Evolutionary conservation across 805 yeast genomes (phyloP).

Genomic region (Candida argentea): DNA sequence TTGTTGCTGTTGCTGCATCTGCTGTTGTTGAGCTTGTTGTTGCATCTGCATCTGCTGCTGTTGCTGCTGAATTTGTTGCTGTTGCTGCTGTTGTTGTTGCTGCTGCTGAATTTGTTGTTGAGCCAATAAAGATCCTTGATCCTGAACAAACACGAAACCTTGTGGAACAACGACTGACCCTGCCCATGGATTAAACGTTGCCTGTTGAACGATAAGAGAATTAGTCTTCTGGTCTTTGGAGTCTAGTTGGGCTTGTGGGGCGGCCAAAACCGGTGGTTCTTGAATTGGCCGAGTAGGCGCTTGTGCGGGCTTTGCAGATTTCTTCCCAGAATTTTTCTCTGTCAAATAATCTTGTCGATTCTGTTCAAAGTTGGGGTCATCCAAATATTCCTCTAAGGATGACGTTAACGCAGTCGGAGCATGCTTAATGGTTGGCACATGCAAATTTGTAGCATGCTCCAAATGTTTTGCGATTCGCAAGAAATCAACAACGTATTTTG

Average conservation of each 20-base stretch:
- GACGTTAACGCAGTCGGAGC: constrained; percentile 91
- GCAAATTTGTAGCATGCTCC: constrained; percentile 77
- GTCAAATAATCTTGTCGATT: constrained; percentile 71
- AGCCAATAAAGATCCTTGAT: constrained; percentile 11
- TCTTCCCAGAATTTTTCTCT: constrained; percentile 27
- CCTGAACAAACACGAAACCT: constrained; percentile 7
- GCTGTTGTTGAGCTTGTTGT: constrained; percentile 16
- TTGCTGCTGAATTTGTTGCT: constrained; percentile 6
- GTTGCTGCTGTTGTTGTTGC: constrained; percentile 11
- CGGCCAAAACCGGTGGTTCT: too few species aligned
- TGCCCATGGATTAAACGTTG: constrained; percentile 33
- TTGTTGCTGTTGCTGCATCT: constrained; percentile 7
- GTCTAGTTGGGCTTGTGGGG: constrained; percentile 1
- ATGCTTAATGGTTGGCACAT: constrained; percentile 92
- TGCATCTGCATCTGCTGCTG: constrained; percentile 10
- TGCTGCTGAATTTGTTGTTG: constrained; percentile 12
- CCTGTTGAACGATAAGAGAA: constrained; percentile 27
- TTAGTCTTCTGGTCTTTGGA: constrained; percentile 10
- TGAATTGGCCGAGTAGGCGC: too few species aligned
- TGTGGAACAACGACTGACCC: constrained; percentile 7
- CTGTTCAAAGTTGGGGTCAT: constrained; percentile 75
- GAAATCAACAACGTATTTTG: constrained; percentile 79
- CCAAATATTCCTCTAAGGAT: constrained; percentile 78
- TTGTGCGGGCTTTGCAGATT: constrained; percentile 1
- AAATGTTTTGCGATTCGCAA: constrained; percentile 82